Conservation (phyloP, 116 monocot genomes). For the Posidonia oceanica region DNA sequence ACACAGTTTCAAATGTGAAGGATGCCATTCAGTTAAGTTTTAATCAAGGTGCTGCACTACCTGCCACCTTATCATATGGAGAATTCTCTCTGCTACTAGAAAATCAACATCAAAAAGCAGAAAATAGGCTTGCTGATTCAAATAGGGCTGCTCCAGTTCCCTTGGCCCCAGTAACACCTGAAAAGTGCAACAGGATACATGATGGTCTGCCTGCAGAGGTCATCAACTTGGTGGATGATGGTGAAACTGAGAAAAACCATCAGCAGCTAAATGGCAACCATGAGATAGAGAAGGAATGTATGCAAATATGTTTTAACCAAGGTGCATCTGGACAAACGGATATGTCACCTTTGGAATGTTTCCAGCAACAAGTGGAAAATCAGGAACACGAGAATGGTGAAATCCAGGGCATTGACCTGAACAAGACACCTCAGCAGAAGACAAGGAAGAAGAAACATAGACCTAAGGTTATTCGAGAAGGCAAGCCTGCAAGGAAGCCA, state of each 20-base stretch:
- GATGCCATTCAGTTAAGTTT: background rate
- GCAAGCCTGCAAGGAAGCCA: slow-evolving; percentile 35
- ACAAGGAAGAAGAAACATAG: slow-evolving; percentile 56
- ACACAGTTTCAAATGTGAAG: background rate
- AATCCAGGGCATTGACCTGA: slow-evolving; percentile 39
- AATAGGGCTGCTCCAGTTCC: background rate
- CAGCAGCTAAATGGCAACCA: background rate
- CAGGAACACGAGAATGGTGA: slow-evolving; percentile 2
- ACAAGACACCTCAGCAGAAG: slow-evolving; percentile 45
- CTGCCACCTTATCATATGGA: background rate
- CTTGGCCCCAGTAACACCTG: slow-evolving; percentile 17
- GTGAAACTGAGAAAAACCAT: slow-evolving; percentile 6
- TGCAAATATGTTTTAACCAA: background rate
- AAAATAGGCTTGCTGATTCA: background rate
- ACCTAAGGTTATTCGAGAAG: slow-evolving; percentile 78
- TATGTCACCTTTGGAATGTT: background rate
- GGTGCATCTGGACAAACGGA: background rate
- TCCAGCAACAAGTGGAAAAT: background rate
- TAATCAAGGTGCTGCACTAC: background rate
- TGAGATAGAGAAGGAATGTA: slow-evolving; percentile 2
- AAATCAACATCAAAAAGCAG: background rate
- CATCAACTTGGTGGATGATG: slow-evolving; percentile 4
- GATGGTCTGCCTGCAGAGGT: slow-evolving; percentile 5
- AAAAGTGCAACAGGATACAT: slow-evolving; percentile 2
- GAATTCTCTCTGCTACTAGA: slow-evolving; percentile 1